phyloP scores from a whole-genome alignment of 2,329 filamentous ascomycete genomes.

The Aureobasidium leucospermi region DNA sequence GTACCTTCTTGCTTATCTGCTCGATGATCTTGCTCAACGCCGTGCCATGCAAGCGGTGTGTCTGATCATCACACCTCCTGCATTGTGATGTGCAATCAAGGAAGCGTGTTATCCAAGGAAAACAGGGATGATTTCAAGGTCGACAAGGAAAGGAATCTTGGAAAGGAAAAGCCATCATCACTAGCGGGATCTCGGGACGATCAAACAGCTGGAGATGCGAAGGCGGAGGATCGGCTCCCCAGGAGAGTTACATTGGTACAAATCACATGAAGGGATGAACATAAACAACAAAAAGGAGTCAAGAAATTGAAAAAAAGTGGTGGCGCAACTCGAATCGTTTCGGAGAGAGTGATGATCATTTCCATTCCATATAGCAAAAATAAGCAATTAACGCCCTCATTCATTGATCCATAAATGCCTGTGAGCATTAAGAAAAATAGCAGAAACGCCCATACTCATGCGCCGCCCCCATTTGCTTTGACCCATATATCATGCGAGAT shows the following conservation, averaged over 20 bases:
- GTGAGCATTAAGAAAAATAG: too few relatives aligned
- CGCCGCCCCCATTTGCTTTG: background rate
- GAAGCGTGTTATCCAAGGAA: background rate
- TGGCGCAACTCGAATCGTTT: too few relatives aligned
- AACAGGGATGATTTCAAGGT: background rate
- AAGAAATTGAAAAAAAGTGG: too few relatives aligned
- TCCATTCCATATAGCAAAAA: background rate
- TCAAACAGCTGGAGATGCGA: background rate
- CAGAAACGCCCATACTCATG: too few relatives aligned
- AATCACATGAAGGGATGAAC: background rate
- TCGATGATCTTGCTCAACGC: background rate
- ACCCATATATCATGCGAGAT: background rate
- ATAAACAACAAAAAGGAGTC: too few relatives aligned
- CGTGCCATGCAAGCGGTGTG: background rate
- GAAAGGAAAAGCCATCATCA: background rate
- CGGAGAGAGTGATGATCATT: background rate
- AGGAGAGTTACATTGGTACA: background rate
- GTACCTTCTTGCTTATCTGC: background rate
- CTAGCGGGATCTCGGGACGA: background rate
- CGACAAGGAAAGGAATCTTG: background rate
- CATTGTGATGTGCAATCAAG: background rate
- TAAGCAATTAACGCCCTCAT: background rate
- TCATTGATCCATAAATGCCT: too few relatives aligned
- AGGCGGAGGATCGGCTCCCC: background rate
- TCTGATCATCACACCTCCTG: background rate